phyloP scores from a whole-genome alignment of 2,329 filamentous ascomycete species.

The Microdochium bolleyi region DNA sequence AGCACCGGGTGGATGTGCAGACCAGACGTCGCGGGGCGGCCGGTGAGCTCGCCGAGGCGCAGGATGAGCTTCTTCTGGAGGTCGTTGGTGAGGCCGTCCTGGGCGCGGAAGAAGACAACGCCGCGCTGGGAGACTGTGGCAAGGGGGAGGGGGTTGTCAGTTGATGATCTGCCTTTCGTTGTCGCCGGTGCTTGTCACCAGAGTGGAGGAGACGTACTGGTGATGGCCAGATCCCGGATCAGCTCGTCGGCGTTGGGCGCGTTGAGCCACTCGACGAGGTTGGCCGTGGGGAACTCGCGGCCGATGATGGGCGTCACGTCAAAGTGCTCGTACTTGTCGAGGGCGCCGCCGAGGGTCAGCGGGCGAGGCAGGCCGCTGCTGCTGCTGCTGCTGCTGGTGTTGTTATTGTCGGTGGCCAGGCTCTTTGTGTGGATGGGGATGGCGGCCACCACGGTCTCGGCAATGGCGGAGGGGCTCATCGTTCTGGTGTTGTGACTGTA shows the following conservation, averaged over 20 bases:
- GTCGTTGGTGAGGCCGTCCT: slow-evolving; percentile 51
- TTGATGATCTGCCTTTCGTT: too few species aligned
- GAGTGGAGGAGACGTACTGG: slow-evolving; percentile 34
- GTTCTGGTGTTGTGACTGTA: background rate
- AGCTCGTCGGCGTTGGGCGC: slow-evolving; percentile 55
- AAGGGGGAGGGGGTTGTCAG: background rate
- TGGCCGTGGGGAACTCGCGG: slow-evolving; percentile 49
- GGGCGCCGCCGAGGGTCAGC: slow-evolving; percentile 38
- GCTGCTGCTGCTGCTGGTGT: slow-evolving; percentile 9
- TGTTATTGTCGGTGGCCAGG: slow-evolving; percentile 1
- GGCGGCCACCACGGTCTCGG: background rate
- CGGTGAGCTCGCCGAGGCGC: slow-evolving; percentile 48
- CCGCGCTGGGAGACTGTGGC: slow-evolving; percentile 55
- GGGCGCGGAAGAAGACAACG: slow-evolving; percentile 63
- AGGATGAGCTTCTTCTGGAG: slow-evolving; percentile 60
- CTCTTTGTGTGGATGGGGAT: slow-evolving; percentile 3
- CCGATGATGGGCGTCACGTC: slow-evolving; percentile 57
- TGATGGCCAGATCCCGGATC: slow-evolving; percentile 59
- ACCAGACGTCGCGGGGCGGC: slow-evolving; percentile 45
- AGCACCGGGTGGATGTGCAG: slow-evolving; percentile 54
- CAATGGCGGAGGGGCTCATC: slow-evolving; percentile 15
- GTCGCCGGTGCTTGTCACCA: too few species aligned
- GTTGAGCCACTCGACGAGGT: slow-evolving; percentile 52
- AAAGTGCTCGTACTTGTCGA: slow-evolving; percentile 44
- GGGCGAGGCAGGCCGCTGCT: slow-evolving; percentile 15